Evolutionary conservation across 2,329 filamentous ascomycete species (phyloP).

Genomic region (Diplodia scrobiculata): DNA sequence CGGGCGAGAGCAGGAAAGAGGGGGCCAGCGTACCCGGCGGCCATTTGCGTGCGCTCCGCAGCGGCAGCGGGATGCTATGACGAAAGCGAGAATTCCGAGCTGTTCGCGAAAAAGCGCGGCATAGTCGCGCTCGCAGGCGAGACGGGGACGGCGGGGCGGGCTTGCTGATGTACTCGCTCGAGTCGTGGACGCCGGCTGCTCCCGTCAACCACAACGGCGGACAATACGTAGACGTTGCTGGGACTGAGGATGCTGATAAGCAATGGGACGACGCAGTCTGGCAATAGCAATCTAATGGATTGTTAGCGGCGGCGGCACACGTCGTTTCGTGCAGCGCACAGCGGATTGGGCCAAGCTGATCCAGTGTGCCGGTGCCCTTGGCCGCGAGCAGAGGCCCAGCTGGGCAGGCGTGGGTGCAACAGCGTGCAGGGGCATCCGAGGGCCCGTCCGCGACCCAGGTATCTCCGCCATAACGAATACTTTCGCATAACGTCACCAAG

Average conservation of each 20-base stretch:
- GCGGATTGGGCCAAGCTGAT: slow-evolving; percentile 12
- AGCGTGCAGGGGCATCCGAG: not conserved
- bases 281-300: slow-evolving; percentile 16
- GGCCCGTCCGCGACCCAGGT: not conserved
- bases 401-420: slow-evolving; percentile 1
- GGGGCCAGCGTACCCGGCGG: slow-evolving; percentile 14
- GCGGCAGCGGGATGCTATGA: slow-evolving; percentile 3
- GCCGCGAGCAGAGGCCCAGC: not conserved
- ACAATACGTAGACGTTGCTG: not conserved
- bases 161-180: slow-evolving; percentile 22
- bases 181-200: slow-evolving; percentile 11
- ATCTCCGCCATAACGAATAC: slow-evolving; percentile 24
- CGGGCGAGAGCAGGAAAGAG: not conserved
- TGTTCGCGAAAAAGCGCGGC: not conserved
- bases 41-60: slow-evolving; percentile 10
- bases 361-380: slow-evolving; percentile 8
- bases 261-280: not conserved
- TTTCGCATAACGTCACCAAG: slow-evolving; percentile 21
- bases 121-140: slow-evolving; percentile 11
- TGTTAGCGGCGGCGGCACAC: slow-evolving; percentile 13
- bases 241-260: slow-evolving; percentile 1
- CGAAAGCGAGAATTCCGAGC: not conserved
- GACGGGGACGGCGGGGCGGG: slow-evolving; percentile 10
- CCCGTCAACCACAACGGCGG: slow-evolving; percentile 15
- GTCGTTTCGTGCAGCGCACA: slow-evolving; percentile 11